Evolutionary conservation across 2,329 filamentous ascomycete species (phyloP).

Genomic region (Aspergillus ruber): DNA sequence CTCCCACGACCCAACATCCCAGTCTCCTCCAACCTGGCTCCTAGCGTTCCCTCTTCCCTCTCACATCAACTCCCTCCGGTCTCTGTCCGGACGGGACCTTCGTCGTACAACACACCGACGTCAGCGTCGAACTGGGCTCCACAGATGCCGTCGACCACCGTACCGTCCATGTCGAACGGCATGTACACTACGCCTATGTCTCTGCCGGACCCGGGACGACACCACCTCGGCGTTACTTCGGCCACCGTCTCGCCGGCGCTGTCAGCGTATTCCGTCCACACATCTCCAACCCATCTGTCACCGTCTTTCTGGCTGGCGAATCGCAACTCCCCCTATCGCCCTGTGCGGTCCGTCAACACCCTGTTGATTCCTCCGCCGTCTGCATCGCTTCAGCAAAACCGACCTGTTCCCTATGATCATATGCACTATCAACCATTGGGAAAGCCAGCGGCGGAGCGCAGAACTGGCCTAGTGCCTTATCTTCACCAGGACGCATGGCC

Average conservation of each 20-base stretch:
- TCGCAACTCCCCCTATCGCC: constrained; percentile 85
- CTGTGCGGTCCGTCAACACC: constrained; percentile 81
- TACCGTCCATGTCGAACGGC: constrained; percentile 23
- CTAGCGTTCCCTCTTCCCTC: constrained; percentile 35
- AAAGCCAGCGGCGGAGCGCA: constrained; percentile 59
- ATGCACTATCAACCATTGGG: constrained; percentile 80
- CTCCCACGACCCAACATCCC: constrained; percentile 68
- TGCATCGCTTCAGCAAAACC: constrained; percentile 67
- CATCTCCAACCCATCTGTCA: constrained; percentile 67
- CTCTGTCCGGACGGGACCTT: constrained; percentile 64
- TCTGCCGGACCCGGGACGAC: constrained; percentile 34
- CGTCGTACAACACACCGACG: constrained; percentile 53
- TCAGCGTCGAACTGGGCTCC: constrained; percentile 48
- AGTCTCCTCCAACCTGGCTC: constrained; percentile 49
- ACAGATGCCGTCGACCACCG: constrained; percentile 28
- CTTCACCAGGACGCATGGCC: constrained; percentile 40
- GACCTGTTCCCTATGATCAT: constrained; percentile 58
- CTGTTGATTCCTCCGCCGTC: constrained; percentile 84
- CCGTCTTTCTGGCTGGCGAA: constrained; percentile 83
- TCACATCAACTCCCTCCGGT: constrained; percentile 55
- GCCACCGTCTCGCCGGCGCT: constrained; percentile 60
- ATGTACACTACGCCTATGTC: constrained; percentile 23
- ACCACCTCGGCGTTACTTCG: constrained; percentile 48
- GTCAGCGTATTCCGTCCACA: constrained; percentile 55
- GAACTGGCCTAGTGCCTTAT: constrained; percentile 61